phyloP scores from a whole-genome alignment of 352 stramenopile species.

The Globisporangium paddicum region DNA sequence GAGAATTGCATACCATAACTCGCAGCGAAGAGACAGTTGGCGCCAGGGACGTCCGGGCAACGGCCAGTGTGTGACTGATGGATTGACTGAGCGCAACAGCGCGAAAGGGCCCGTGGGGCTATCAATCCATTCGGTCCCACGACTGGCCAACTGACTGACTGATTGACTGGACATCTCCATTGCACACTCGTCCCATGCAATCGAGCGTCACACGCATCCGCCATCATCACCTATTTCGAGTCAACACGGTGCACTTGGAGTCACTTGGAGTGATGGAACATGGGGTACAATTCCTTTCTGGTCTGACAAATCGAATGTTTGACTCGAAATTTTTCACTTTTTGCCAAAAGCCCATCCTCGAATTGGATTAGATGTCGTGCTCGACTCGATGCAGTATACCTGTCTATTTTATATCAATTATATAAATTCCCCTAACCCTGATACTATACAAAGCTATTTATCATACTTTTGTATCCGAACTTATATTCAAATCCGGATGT shows the following conservation, averaged over 20 bases:
- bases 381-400: too few relatives aligned
- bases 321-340: neutral
- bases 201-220: neutral
- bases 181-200: neutral
- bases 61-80: neutral
- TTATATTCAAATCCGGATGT: too few relatives aligned
- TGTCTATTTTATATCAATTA: too few relatives aligned
- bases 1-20: slow-evolving; percentile 7
- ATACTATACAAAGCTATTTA: too few relatives aligned
- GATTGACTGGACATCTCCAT: slow-evolving; percentile 1
- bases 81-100: neutral
- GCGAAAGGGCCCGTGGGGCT: neutral
- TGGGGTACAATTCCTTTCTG: slow-evolving; percentile 2
- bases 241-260: neutral
- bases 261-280: neutral
- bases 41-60: neutral
- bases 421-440: too few relatives aligned
- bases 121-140: neutral
- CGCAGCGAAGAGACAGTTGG: slow-evolving; percentile 9
- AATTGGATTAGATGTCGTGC: too few relatives aligned
- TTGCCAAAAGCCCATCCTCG: neutral
- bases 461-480: too few relatives aligned
- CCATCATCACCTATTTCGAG: neutral
- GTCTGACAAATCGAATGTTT: neutral
- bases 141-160: neutral